Evolutionary conservation across 164 flowering plant species (phyloP), one percentile per base, ranked within the genome.

Genomic region (Aristolochia fimbriata): DNA sequence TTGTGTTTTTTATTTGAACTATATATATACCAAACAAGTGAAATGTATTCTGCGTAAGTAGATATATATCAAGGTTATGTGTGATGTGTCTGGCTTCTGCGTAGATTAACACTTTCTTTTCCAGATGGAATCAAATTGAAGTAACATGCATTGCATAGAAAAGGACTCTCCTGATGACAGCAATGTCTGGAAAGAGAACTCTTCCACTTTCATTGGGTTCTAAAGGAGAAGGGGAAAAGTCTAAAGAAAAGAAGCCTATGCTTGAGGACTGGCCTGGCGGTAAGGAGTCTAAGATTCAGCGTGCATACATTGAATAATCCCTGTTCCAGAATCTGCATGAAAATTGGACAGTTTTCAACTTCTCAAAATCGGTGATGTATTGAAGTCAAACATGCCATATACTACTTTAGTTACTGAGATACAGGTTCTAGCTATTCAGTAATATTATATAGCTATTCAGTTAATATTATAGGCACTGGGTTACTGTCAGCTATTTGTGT

Each of bases 171-270:
- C 48, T 15, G 58, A 49, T 55, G 74, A 70, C 21, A 64, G 21
- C 3, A 59, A 64, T 57, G 59, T 46, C 47, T 45, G 68, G 22
- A 51, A 78, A 67, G 64, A 74, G 86, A 58, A 82, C 73, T 69
- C 82, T 83, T 64, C 94, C 97, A 15, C 74, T 90, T 6, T 90
- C 90, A 94, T 87, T 83, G 90, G 74, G 81, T 67, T 69, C 82
- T 33, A 76, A 70, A 59, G 78, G 65, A 9, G 59, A 68, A 6
- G 71, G 52, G 47, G 55, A 49, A 25, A 63, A 57, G 22, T 61
- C 70, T 24, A 24, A 10, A 27, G 74, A 70, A 52, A 77, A 78
- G 57, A 67, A 76, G 52, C 51, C 67, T 46, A 58, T 46, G 6
- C 20, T 47, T n/a, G 67, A 64, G 22, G 73, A 63, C 19, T 23